Percentiles rank a stretch among this genome's conserved stretches.
Conservation (phyloP, 225 moss, liverwort and hornwort genomes). For the Sphagnum tenellum region DNA sequence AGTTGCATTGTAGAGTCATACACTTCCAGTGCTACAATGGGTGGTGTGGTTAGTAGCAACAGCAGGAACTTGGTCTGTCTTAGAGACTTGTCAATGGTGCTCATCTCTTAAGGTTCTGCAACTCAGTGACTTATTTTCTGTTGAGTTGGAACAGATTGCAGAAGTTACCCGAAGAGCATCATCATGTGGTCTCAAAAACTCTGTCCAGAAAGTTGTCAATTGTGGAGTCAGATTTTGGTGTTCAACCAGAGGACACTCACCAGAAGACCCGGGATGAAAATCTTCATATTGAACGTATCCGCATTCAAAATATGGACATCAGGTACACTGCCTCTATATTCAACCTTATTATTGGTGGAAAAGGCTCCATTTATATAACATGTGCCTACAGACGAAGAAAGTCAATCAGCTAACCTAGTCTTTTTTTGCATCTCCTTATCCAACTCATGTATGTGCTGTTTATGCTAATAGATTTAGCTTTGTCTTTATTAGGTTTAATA, state of each 20-base stretch:
- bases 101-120: not conserved
- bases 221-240: conserved; percentile 2
- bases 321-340: conserved; percentile 11
- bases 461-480: not conserved
- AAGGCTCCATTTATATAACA: not conserved
- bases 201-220: conserved; percentile 28
- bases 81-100: not conserved
- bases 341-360: not conserved
- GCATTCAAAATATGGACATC: conserved; percentile 60
- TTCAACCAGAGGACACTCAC: conserved; percentile 8
- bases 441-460: not conserved
- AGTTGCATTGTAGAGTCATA: not conserved
- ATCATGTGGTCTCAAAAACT: conserved; percentile 21
- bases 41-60: no score
- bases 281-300: conserved; percentile 51
- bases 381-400: no score
- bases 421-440: not conserved
- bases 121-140: not conserved
- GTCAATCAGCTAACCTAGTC: no score
- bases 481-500: not conserved
- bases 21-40: no score
- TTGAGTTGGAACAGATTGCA: conserved; percentile 17
- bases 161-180: conserved; percentile 12
- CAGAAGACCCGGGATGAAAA: conserved; percentile 10
- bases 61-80: no score